A percentile compares a stretch with the other conserved stretches of the same genome.
Evolutionary conservation across 371 early-diverging fungal species (phyloP).

Genomic region (Mucor irregularis): DNA sequence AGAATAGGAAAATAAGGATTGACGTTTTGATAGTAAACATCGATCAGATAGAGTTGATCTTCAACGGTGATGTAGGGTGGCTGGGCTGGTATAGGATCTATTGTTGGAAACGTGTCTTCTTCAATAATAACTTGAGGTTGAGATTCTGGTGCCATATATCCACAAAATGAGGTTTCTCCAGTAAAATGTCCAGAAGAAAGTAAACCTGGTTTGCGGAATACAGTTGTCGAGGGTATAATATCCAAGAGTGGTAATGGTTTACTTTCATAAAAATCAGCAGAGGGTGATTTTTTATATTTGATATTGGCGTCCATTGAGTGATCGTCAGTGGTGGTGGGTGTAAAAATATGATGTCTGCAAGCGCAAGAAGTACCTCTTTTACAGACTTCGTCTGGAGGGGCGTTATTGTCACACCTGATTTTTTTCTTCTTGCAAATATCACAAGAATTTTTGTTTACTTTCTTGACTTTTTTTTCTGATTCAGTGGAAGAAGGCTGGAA

Average conservation of each 20-base stretch:
- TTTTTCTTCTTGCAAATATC: slow-evolving; percentile 23
- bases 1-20: slow-evolving; percentile 58
- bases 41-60: slow-evolving; percentile 42
- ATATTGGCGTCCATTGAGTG: slow-evolving; percentile 1
- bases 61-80: slow-evolving; percentile 8
- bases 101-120: slow-evolving; percentile 15
- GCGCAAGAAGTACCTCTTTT: slow-evolving; percentile 11
- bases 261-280: neutral
- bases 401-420: slow-evolving; percentile 19
- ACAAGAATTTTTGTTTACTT: slow-evolving; percentile 14
- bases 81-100: neutral
- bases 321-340: too few species aligned
- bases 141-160: neutral
- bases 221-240: slow-evolving; percentile 16
- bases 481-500: neutral
- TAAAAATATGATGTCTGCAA: slow-evolving; percentile 19
- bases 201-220: slow-evolving; percentile 23
- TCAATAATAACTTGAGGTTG: neutral
- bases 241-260: neutral
- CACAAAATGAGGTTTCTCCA: slow-evolving; percentile 27
- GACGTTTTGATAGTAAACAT: slow-evolving; percentile 54
- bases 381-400: slow-evolving; percentile 10
- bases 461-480: neutral
- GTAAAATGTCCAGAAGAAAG: slow-evolving; percentile 20
- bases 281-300: neutral